Evolutionary conservation across 176 grass and related monocot genomes (phyloP), one percentile per base, ranked within the genome.

Genomic region (Oryza meyeriana): DNA sequence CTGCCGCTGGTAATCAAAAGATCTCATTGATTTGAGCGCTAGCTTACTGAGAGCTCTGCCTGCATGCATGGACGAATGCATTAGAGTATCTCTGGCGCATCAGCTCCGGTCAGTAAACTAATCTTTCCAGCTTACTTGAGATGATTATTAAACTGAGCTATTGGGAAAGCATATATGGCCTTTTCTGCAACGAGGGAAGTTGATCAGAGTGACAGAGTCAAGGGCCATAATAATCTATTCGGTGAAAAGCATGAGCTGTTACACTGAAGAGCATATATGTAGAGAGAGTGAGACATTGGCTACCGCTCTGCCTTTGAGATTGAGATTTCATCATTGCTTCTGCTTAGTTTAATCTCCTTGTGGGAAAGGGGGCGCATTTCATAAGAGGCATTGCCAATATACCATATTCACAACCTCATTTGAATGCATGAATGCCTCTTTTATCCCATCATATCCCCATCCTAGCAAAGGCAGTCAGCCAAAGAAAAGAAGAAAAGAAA

Each of bases 1-100:
- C 50, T 55, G 17, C 65, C 13, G n/a, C 66, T 22, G 11, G 83
- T 50, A 79, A 79, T 72, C 75, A 79, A 72, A 79, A 4, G 40
- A 79, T 85, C 50, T 72, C 76, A 24, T 79, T 58, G 84, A 64
- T 85, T 79, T 79, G 66, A 78, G 52, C 31, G 84, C 55, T 72
- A 1, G 34, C 12, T 20, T 25, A 71, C 55, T 20, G 27, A 61
- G 64, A 44, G 26, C n/a, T 16, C 20, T 57, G 20, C 20, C 52
- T 57, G 18, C 52, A 20, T 57, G 52, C 4, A 50, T 34, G 39
- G 12, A 75, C 12, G 48, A 26, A 77, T 45, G 47, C 29, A 63
- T 9, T 14, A 29, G 38, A 1, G 59, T 66, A 71, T 47, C 52
- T 52, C 32, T 39, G 50, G 39, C 40, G 75, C 40, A 79, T 85